Percentiles rank a stretch among this genome's conserved stretches.
Conservation (phyloP, 2,329 filamentous ascomycete species). For the Metarhizium album region DNA sequence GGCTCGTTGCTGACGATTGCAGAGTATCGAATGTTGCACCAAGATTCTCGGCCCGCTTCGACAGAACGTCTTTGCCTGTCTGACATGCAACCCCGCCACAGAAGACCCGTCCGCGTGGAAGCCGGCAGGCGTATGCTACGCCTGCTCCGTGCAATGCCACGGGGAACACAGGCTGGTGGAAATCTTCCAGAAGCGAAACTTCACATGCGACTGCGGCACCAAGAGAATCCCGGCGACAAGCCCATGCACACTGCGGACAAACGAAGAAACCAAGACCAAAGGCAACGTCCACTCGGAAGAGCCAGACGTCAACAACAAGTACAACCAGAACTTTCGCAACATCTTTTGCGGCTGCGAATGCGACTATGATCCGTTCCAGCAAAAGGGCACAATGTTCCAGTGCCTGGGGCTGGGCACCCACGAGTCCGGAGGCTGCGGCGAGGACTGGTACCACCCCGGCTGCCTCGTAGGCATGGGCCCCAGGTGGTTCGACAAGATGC, state of each 20-base stretch:
- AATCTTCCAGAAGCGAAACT: conserved; percentile 90
- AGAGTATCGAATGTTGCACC: conserved; percentile 93
- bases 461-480: conserved; percentile 75
- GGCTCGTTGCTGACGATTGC: conserved; percentile 14
- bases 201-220: conserved; percentile 93
- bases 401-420: conserved; percentile 74
- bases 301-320: conserved; percentile 64
- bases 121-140: conserved; percentile 83
- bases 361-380: conserved; percentile 76
- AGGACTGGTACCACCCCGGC: conserved; percentile 96
- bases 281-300: conserved; percentile 68
- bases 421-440: conserved; percentile 80
- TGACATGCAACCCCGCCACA: conserved; percentile 85
- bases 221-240: conserved; percentile 60
- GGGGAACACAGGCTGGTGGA: conserved; percentile 92
- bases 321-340: conserved; percentile 94
- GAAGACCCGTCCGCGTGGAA: conserved; percentile 40
- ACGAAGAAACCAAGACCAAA: conserved; percentile 62
- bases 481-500: conserved; percentile 53
- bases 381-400: conserved; percentile 98
- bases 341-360: conserved; percentile 83
- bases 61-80: conserved; percentile 81
- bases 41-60: conserved; percentile 78
- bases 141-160: conserved; percentile 93
- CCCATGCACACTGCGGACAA: conserved; percentile 66